Percentiles rank a stretch among this genome's conserved stretches.
Conservation (phyloP, 202 grass and related monocot genomes). For the Setaria viridis region DNA sequence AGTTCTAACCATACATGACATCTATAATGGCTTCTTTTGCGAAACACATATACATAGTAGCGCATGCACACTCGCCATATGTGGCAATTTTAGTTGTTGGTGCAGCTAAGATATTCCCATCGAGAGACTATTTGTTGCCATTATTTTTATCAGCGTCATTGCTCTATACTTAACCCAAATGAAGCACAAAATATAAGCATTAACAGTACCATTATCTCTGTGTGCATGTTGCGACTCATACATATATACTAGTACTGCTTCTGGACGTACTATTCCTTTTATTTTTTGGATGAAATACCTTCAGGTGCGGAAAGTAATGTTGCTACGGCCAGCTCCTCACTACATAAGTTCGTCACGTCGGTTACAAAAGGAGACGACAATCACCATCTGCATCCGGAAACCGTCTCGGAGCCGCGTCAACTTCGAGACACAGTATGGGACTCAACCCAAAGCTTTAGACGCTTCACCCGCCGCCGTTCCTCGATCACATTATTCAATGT, state of each 20-base stretch:
- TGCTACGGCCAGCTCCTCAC: background rate
- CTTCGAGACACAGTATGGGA: background rate
- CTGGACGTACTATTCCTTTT: background rate
- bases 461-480: background rate
- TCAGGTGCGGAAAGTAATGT: background rate
- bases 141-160: background rate
- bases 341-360: background rate
- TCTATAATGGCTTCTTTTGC: no score
- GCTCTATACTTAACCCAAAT: background rate
- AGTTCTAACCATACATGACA: no score
- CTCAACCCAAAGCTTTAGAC: background rate
- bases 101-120: background rate
- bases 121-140: background rate
- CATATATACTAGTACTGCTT: no score
- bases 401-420: background rate
- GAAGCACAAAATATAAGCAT: background rate
- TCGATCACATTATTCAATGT: background rate
- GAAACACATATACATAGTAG: no score
- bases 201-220: background rate
- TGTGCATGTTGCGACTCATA: background rate
- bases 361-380: constrained; percentile 1
- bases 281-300: background rate
- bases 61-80: no score
- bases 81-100: background rate
- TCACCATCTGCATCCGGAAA: background rate